Evolutionary conservation across 768 basidiomycete genomes (phyloP), one percentile per base, ranked within the genome.

Genomic region (Chalciporus piperatus): DNA sequence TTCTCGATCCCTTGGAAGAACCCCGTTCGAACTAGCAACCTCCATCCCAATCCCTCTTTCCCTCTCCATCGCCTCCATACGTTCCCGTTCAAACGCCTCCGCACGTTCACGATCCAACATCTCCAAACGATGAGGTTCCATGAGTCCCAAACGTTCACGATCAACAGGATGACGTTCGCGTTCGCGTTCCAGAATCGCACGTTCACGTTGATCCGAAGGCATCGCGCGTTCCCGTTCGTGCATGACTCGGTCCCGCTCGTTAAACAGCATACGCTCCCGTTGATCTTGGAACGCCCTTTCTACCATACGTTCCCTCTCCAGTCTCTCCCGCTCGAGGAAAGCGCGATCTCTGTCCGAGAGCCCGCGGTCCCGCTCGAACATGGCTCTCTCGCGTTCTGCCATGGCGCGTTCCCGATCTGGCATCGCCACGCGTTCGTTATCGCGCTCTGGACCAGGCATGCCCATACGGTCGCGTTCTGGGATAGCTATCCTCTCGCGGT

Each of bases 31-130:
- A 28, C 22, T 42, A 19, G 51, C 40, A 23, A 44, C 45, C 50
- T 68, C 65, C 23, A 52, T 53, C 41, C 58, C 60, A 32, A 63
- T 55, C 41, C 67, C 62, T n/a, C 66, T 50, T n/a, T 73, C 63
- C 40, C 64, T 60, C 51, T 69, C 61, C 54, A 60, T 58, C 13
- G 46, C 56, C 45, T 68, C 65, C 20, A 61, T 51, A 17, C 60
- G 57, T 39, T 70, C 73, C 12, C 70, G 61, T 13, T 74, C 72
- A 22, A 66, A 64, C 20, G 58, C 60, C 7, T 62, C 64, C 38
- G 52, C 57, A 8, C 61, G 65, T 39, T 67, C 66, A 10, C 61
- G 66, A 45, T 65, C 66, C n/a, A 45, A 20, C 38, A 59, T 28
- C 14, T 65, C 63, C 20, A 50, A 57, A 6, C 53, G 54, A 19